A percentile compares a stretch with the other conserved stretches of the same genome.
phyloP scores from a whole-genome alignment of 2,329 filamentous ascomycete species.

The Fusarium pilosicola region DNA sequence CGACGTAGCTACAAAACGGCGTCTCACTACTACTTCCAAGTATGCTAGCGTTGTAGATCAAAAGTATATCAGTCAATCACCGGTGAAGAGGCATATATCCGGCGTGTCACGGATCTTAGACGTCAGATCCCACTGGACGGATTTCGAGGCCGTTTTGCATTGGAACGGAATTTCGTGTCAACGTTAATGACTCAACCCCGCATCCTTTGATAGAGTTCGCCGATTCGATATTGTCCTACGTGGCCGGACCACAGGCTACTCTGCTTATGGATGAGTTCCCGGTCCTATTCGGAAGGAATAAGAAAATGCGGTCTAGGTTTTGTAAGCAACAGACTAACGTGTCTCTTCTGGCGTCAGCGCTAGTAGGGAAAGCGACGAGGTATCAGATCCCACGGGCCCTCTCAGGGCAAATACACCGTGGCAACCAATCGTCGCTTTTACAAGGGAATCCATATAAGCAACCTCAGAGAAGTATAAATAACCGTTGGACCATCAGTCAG shows the following conservation, averaged over 20 bases:
- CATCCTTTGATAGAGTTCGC: fast-evolving
- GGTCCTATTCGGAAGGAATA: background rate
- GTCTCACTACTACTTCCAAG: background rate
- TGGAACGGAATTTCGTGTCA: background rate
- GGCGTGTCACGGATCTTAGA: background rate
- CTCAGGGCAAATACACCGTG: background rate
- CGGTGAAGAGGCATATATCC: background rate
- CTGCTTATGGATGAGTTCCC: background rate
- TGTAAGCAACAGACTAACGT: background rate
- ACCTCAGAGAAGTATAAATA: background rate
- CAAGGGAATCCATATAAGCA: too few relatives aligned
- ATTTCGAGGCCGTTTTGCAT: fast-evolving
- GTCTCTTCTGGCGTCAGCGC: background rate
- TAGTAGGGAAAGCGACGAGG: background rate
- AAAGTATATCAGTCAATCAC: background rate
- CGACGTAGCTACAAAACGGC: fast-evolving
- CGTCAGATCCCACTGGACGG: too few relatives aligned
- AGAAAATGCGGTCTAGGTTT: fast-evolving
- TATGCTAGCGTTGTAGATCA: background rate
- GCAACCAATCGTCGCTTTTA: background rate
- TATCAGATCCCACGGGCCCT: background rate
- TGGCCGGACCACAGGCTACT: too few relatives aligned
- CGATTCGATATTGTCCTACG: background rate
- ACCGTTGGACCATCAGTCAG: fast-evolving
- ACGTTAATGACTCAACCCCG: background rate